A percentile compares a stretch with the other conserved stretches of the same genome.
These are phyloP conservation scores for Malbranchea cinnamomea DNA, from an alignment of 2,329 filamentous ascomycete genomes.

Conservation along the genomic window DNA sequence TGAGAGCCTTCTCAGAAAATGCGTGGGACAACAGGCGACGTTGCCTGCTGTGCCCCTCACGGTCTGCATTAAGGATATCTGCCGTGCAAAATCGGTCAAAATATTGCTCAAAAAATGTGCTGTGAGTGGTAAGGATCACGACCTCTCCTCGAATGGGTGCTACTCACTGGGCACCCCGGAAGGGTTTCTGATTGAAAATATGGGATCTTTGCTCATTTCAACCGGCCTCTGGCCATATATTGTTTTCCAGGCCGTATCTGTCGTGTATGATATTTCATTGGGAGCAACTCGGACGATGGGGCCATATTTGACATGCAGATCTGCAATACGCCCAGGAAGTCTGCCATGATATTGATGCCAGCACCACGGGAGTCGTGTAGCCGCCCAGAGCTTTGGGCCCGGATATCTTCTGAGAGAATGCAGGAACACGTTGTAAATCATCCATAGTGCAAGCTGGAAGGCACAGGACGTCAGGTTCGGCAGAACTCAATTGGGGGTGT, in stretches of 20 bases:
- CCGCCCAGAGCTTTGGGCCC: slow-evolving; percentile 5
- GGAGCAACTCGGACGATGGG: slow-evolving; percentile 26
- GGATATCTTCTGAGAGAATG: slow-evolving; percentile 6
- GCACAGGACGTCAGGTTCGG: too few relatives aligned
- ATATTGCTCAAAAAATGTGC: too few relatives aligned
- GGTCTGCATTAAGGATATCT: slow-evolving; percentile 16
- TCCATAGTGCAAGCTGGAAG: too few relatives aligned
- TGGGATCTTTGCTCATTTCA: slow-evolving; percentile 15
- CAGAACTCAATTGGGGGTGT: too few relatives aligned
- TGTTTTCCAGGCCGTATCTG: slow-evolving; percentile 18
- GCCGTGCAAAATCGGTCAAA: neutral
- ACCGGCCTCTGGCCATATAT: slow-evolving; percentile 22
- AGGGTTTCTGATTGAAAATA: slow-evolving; percentile 12
- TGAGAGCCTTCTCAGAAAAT: slow-evolving; percentile 21
- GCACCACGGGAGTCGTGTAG: slow-evolving; percentile 3
- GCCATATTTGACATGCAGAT: slow-evolving; percentile 14
- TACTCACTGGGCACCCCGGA: slow-evolving; percentile 7
- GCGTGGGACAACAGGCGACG: slow-evolving; percentile 20
- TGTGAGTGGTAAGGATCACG: too few relatives aligned
- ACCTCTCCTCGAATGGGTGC: neutral
- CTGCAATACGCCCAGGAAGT: slow-evolving; percentile 1
- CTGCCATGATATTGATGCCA: slow-evolving; percentile 2
- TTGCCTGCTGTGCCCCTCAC: slow-evolving; percentile 17
- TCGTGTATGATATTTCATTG: slow-evolving; percentile 22
- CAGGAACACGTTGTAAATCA: slow-evolving; percentile 7